Evolutionary conservation across 2,329 filamentous ascomycete genomes (phyloP).

Genomic region (Didymellaceae sp.): DNA sequence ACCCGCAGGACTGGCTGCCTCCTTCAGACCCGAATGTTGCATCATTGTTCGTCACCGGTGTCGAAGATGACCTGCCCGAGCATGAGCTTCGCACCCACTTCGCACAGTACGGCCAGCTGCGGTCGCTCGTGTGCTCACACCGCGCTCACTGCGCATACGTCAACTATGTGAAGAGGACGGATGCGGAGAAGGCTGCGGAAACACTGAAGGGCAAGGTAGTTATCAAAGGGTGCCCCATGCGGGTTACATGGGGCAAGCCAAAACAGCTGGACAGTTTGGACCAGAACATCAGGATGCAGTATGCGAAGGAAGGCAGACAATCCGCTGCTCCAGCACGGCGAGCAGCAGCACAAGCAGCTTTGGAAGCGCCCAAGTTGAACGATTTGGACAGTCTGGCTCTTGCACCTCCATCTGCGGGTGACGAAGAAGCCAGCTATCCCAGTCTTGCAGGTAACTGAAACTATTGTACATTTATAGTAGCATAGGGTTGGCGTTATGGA

Average conservation of each 20-base stretch:
- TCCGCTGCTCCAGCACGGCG: slow-evolving; percentile 35
- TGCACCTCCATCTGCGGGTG: slow-evolving; percentile 79
- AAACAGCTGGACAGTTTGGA: slow-evolving; percentile 92
- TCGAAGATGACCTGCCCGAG: slow-evolving; percentile 95
- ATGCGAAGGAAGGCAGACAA: slow-evolving; percentile 76
- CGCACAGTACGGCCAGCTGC: slow-evolving; percentile 84
- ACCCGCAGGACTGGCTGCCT: slow-evolving; percentile 83
- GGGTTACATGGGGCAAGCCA: slow-evolving; percentile 91
- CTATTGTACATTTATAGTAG: slow-evolving; percentile 52
- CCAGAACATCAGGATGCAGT: slow-evolving; percentile 79
- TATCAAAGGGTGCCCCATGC: slow-evolving; percentile 86
- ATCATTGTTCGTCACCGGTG: slow-evolving; percentile 91
- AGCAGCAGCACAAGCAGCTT: slow-evolving; percentile 47
- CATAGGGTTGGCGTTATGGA: slow-evolving; percentile 38
- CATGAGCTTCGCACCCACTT: slow-evolving; percentile 91
- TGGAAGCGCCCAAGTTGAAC: slow-evolving; percentile 50
- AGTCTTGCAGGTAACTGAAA: slow-evolving; percentile 87
- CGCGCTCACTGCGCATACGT: slow-evolving; percentile 97
- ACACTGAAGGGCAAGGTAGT: slow-evolving; percentile 87
- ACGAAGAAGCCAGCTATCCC: slow-evolving; percentile 82
- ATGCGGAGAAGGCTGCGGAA: slow-evolving; percentile 83
- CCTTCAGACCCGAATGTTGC: slow-evolving; percentile 85
- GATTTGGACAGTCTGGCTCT: slow-evolving; percentile 59
- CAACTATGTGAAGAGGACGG: slow-evolving; percentile 86
- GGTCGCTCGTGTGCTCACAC: slow-evolving; percentile 93